Evolutionary conservation across 352 stramenopile species (phyloP).

Genomic region (Phytophthora sansomeana): DNA sequence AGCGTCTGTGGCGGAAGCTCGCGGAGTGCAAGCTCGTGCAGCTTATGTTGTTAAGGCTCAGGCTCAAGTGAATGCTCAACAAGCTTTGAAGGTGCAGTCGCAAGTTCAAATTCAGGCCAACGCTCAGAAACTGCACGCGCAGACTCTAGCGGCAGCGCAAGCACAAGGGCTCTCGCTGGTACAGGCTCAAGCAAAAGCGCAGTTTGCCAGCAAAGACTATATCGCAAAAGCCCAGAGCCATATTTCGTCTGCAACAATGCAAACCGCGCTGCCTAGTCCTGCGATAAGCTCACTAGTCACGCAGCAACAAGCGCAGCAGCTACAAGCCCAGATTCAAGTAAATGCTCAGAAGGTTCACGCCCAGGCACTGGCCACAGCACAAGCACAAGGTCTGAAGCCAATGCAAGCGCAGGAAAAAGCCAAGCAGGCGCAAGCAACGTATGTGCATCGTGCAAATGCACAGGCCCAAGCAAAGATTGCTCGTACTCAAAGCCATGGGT

Average conservation of each 20-base stretch:
- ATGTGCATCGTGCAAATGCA: conserved; percentile 87
- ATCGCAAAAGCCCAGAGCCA: conserved; percentile 90
- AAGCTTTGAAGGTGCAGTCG: conserved; percentile 85
- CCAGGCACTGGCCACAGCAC: conserved; percentile 85
- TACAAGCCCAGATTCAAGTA: conserved; percentile 90
- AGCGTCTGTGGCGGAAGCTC: conserved; percentile 69
- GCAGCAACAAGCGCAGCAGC: conserved; percentile 86
- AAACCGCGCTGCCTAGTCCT: conserved; percentile 56
- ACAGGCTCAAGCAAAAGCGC: conserved; percentile 87
- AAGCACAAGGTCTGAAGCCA: conserved; percentile 86
- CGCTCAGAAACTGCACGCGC: conserved; percentile 87
- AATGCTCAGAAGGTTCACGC: conserved; percentile 92
- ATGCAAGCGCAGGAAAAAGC: conserved; percentile 90
- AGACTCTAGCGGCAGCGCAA: conserved; percentile 85
- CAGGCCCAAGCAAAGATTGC: conserved; percentile 90
- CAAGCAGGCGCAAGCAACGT: conserved; percentile 91
- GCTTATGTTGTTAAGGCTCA: conserved; percentile 89
- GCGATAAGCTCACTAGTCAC: conserved; percentile 65
- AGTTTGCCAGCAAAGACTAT: conserved; percentile 91
- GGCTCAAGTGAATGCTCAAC: conserved; percentile 85
- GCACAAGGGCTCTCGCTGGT: conserved; percentile 86
- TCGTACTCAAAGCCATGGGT: conserved; percentile 67
- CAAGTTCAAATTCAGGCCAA: conserved; percentile 92
- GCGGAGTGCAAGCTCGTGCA: conserved; percentile 83
- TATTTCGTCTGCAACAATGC: conserved; percentile 69